Percentiles rank a stretch among this genome's conserved stretches.
phyloP scores from a whole-genome alignment of 495 filamentous ascomycete species.

The Rostrohypoxylon terebratum region DNA sequence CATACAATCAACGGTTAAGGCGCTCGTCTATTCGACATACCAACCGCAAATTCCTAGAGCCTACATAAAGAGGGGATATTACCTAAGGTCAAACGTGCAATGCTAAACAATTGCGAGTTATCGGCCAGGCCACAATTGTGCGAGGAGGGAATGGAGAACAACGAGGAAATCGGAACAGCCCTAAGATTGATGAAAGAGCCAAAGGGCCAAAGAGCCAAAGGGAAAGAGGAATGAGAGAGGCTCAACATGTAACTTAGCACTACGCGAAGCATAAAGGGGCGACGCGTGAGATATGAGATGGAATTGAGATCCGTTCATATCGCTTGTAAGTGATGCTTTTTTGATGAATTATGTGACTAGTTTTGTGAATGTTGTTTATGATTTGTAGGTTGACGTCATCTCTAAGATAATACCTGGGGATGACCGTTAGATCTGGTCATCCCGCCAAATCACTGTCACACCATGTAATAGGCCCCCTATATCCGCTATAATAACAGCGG shows the following conservation, averaged over 20 bases:
- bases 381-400: background rate
- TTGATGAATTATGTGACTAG: background rate
- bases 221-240: slow-evolving; percentile 21
- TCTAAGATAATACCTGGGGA: too few species aligned
- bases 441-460: too few species aligned
- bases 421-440: background rate
- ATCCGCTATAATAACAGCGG: too few species aligned
- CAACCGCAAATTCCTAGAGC: background rate
- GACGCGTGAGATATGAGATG: background rate
- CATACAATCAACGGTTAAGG: background rate
- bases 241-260: background rate
- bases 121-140: background rate
- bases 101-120: background rate
- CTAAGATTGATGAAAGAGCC: background rate
- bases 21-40: background rate
- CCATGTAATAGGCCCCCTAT: too few species aligned
- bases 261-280: background rate
- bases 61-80: background rate
- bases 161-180: background rate
- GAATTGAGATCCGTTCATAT: background rate
- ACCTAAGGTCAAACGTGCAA: background rate
- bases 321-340: background rate
- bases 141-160: background rate
- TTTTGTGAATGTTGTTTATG: background rate
- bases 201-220: background rate